Conservation (phyloP, 768 basidiomycete species). For the Tulasnella sp. region DNA sequence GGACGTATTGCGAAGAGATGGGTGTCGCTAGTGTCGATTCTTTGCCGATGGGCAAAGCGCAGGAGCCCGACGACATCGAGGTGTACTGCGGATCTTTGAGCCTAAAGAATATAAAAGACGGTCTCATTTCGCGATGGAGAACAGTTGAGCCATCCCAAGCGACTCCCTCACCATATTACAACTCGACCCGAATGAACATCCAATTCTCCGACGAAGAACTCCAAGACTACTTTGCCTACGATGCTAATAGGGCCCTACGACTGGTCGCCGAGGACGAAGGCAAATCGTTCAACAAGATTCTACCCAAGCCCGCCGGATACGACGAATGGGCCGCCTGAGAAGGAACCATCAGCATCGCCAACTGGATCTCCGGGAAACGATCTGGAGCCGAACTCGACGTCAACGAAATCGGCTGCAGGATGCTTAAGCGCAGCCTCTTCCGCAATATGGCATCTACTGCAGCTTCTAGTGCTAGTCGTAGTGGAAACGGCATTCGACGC, state of each 20-base stretch:
- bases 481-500: too few species aligned
- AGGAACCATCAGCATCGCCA: neutral
- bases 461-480: neutral
- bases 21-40: slow-evolving; percentile 22
- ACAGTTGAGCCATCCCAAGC: neutral
- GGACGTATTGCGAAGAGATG: slow-evolving; percentile 30
- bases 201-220: neutral
- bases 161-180: too few species aligned
- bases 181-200: neutral
- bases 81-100: too few species aligned
- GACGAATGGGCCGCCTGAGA: neutral
- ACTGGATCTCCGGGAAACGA: neutral
- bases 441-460: too few species aligned
- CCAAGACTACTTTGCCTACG: neutral
- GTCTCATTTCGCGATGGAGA: neutral
- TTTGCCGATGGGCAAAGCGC: too few species aligned
- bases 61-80: too few species aligned
- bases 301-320: neutral
- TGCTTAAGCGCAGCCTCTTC: neutral
- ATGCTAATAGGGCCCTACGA: neutral
- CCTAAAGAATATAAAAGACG: neutral
- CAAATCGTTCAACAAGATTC: too few species aligned
- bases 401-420: neutral
- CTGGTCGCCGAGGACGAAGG: neutral
- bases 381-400: neutral